phyloP scores from a whole-genome alignment of 2,329 filamentous ascomycete genomes.

The Fusarium nanum region DNA sequence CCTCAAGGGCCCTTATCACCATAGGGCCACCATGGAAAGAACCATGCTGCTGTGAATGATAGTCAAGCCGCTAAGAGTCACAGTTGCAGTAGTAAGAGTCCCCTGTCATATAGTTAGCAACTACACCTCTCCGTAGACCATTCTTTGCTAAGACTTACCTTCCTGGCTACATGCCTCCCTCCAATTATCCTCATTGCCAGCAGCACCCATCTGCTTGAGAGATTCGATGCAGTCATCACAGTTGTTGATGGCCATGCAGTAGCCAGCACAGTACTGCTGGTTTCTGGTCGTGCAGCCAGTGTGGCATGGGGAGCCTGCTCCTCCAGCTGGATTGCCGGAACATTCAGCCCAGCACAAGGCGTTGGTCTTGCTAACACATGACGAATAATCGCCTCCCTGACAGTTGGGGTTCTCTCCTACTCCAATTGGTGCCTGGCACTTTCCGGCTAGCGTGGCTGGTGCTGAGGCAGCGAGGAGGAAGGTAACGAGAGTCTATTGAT shows the following conservation, averaged over 20 bases:
- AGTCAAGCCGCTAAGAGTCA: background rate
- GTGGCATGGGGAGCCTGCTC: background rate
- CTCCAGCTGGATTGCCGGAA: background rate
- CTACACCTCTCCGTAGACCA: fast-evolving
- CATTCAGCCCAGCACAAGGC: background rate
- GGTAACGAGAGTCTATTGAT: background rate
- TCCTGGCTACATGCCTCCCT: background rate
- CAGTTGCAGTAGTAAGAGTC: constrained; percentile 1
- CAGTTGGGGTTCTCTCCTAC: background rate
- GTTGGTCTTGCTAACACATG: background rate
- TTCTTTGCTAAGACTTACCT: background rate
- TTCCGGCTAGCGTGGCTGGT: background rate
- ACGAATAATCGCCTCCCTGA: background rate
- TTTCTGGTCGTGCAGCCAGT: constrained; percentile 1
- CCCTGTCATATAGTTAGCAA: fast-evolving
- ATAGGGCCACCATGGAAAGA: no score
- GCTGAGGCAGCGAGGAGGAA: background rate
- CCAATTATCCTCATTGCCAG: background rate
- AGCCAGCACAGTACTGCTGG: constrained; percentile 4
- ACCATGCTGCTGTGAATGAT: no score
- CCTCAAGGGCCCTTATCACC: no score
- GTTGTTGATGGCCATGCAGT: background rate
- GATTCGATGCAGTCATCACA: background rate
- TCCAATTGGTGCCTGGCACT: background rate
- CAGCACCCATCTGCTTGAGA: background rate